These are phyloP conservation scores for Blastomyces parvus DNA, from an alignment of 2,329 filamentous ascomycete species.

Conservation along the genomic window DNA sequence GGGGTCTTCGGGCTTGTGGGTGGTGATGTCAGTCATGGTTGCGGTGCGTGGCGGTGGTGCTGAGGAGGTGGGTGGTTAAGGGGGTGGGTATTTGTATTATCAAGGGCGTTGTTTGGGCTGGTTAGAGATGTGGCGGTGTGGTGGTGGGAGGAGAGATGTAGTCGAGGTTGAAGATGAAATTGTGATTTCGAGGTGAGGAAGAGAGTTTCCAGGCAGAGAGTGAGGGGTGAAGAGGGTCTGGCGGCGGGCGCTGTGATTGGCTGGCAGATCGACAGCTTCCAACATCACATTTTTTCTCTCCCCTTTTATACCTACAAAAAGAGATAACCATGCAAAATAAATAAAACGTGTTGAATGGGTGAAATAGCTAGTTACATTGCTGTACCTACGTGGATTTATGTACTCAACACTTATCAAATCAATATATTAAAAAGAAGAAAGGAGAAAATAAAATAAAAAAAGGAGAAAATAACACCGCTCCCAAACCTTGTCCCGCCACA, in stretches of 20 bases:
- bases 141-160: background rate
- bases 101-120: background rate
- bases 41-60: background rate
- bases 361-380: background rate
- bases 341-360: background rate
- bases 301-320: too few relatives aligned
- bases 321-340: background rate
- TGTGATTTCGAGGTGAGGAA: background rate
- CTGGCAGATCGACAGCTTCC: too few relatives aligned
- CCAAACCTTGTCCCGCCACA: too few relatives aligned
- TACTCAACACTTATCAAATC: background rate
- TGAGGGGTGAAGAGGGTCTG: background rate
- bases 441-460: background rate
- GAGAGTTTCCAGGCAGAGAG: too few relatives aligned
- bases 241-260: background rate
- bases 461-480: background rate
- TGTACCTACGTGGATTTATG: background rate
- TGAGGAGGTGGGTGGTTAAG: background rate
- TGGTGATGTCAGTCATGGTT: slow-evolving; percentile 35
- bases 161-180: background rate
- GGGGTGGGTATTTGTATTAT: slow-evolving; percentile 5
- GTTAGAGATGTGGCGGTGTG: background rate
- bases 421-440: background rate
- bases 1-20: slow-evolving; percentile 32
- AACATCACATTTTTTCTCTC: too few relatives aligned